These are phyloP conservation scores for Cinchona pubescens DNA, from an alignment of 257 asterid species.

Conservation along the genomic window DNA sequence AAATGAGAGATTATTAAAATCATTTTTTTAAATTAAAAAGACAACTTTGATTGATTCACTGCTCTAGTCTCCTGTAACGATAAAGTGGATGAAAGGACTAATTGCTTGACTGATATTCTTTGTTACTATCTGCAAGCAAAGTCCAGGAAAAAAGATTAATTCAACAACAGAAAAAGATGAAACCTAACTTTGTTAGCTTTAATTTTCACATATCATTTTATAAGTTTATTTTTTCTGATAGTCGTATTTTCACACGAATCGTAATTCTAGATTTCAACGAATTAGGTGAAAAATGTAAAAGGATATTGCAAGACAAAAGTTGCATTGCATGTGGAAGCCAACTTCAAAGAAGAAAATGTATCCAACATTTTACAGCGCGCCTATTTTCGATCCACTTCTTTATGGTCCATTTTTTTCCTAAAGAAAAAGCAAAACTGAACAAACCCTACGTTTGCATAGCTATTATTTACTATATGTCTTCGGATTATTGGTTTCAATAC, in stretches of 20 bases:
- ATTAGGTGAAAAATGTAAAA: constrained; percentile 19
- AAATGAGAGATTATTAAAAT: too few relatives aligned
- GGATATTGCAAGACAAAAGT: constrained; percentile 5
- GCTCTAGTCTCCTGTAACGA: constrained; percentile 21
- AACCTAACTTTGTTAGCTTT: constrained; percentile 33
- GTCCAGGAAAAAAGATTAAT: constrained; percentile 29
- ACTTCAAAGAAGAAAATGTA: neutral
- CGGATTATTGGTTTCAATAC: too few relatives aligned
- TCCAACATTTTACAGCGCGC: constrained; percentile 12
- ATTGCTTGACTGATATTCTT: constrained; percentile 33
- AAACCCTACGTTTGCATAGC: too few relatives aligned
- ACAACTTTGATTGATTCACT: constrained; percentile 16
- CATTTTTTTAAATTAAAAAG: constrained; percentile 13
- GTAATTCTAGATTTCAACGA: constrained; percentile 31
- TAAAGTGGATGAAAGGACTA: constrained; percentile 15
- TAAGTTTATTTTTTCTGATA: constrained; percentile 7
- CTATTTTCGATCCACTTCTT: constrained; percentile 12
- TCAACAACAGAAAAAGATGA: constrained; percentile 29
- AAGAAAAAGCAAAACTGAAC: neutral
- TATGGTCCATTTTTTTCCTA: neutral
- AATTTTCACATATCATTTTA: constrained; percentile 11
- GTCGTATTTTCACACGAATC: constrained; percentile 49
- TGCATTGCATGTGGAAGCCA: neutral
- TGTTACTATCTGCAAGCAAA: constrained; percentile 50
- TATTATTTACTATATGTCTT: too few relatives aligned